Conservation (phyloP, 345 rosid genomes). For the Euphorbia pulcherrima region DNA sequence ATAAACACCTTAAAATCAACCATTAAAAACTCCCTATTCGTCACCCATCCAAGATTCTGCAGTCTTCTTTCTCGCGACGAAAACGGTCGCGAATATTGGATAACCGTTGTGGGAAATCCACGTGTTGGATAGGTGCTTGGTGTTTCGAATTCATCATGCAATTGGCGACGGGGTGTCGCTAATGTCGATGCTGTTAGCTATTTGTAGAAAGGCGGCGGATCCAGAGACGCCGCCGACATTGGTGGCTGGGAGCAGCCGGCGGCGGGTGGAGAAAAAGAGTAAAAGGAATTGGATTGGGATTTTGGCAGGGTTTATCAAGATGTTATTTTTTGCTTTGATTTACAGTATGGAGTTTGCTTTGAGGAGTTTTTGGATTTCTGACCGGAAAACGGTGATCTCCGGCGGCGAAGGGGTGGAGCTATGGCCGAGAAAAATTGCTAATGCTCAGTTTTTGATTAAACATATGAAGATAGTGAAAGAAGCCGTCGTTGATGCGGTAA, state of each 20-base stretch:
- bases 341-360: conserved; percentile 30
- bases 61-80: conserved; percentile 48
- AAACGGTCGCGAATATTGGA: conserved; percentile 47
- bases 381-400: conserved; percentile 36
- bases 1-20: conserved; percentile 27
- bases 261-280: neutral
- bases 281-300: conserved; percentile 7
- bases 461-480: conserved; percentile 54
- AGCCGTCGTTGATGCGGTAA: conserved; percentile 36
- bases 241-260: conserved; percentile 3
- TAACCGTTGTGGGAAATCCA: conserved; percentile 61
- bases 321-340: conserved; percentile 37
- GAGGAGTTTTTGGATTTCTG: conserved; percentile 35
- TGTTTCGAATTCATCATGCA: conserved; percentile 54
- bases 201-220: conserved; percentile 37
- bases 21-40: conserved; percentile 29
- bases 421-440: conserved; percentile 55
- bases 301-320: conserved; percentile 20
- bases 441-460: conserved; percentile 43
- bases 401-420: conserved; percentile 67
- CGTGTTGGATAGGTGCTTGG: conserved; percentile 27
- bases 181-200: conserved; percentile 46
- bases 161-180: conserved; percentile 59
- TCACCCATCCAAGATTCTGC: conserved; percentile 50
- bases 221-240: conserved; percentile 30